These are phyloP conservation scores for Podospora pseudocomata DNA, from an alignment of 495 filamentous ascomycete genomes.

Conservation along the genomic window DNA sequence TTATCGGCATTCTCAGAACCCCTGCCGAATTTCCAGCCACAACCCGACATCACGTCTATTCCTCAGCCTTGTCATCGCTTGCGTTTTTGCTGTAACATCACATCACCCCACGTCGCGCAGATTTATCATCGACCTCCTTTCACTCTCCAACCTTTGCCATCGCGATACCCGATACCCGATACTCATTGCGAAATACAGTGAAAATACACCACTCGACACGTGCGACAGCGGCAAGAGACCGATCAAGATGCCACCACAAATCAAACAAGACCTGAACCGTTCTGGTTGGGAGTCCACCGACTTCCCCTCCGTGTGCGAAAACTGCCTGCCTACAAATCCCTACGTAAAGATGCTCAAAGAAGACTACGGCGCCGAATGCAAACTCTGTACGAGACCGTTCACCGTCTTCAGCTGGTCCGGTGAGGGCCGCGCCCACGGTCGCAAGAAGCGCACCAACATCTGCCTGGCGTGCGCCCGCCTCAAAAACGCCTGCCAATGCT, in stretches of 20 bases:
- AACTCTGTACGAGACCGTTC: constrained; percentile 90
- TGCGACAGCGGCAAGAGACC: neutral
- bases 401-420: constrained; percentile 92
- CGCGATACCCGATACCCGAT: constrained; percentile 3
- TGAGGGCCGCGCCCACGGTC: constrained; percentile 72
- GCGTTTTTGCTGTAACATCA: constrained; percentile 6
- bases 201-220: neutral
- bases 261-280: constrained; percentile 96
- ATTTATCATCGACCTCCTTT: neutral
- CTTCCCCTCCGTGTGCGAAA: constrained; percentile 64
- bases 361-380: constrained; percentile 79
- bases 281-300: constrained; percentile 94
- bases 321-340: constrained; percentile 90
- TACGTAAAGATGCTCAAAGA: constrained; percentile 99
- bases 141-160: neutral
- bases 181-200: neutral
- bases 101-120: constrained; percentile 10
- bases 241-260: constrained; percentile 52
- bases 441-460: constrained; percentile 83
- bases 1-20: constrained; percentile 15
- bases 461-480: constrained; percentile 93
- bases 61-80: constrained; percentile 8
- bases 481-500: constrained; percentile 98
- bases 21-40: constrained; percentile 11
- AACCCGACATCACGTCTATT: neutral